Base-by-base conservation (phyloP, 768 basidiomycete genomes). In the Pisolithus microcarpus region DNA sequence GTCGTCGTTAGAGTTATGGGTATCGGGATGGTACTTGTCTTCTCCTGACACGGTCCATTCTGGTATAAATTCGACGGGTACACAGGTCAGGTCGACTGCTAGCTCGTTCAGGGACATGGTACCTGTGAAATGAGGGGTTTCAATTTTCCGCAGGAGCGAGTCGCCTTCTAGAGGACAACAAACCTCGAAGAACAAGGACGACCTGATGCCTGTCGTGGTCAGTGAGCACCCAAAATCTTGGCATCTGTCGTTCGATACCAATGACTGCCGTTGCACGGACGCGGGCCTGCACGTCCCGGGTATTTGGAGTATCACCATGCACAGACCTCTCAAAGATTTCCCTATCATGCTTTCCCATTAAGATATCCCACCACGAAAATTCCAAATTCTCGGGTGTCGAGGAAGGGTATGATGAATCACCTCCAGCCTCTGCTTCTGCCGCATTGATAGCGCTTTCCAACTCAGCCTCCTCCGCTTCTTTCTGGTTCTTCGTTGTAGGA, bases 51-150 rank as follows among this genome's bases (percentile, higher is more conserved):
- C 53, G 4, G 73, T 75, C 1, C 61, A 64, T 16, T 78, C 81
- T 23, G 81, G 82, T 50, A 77, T 72, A 55, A 87, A 87, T 19
- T 77, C 72, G 38, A 81, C 81, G 0, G 84, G 77, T 50, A 90
- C 85, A 65, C 90, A 91, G 0, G 88, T 87, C 44, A 91, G 73
- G 67, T 91, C 88, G 9, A 87, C 87, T 15, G 88, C 89, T 5
- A 91, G 78, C 66, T 91, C 89, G 58, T 91, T 91, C 39, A 92
- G 71, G 3, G 85, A 86, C 87, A 91, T 87, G 2, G 90, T 92
- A 11, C 89, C 83, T 81, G 43, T 50, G n/a, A 42, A 40, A 21
- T 51, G 30, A 26, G 31, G 46, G 40, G 1, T 39, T 45, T 34
- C 34, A 34, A 45, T 43, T 18, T 16, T 44, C 43, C 11, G 3